Base-by-base conservation (phyloP, 345 rosid genomes). In the Eucalyptus marginata region DNA sequence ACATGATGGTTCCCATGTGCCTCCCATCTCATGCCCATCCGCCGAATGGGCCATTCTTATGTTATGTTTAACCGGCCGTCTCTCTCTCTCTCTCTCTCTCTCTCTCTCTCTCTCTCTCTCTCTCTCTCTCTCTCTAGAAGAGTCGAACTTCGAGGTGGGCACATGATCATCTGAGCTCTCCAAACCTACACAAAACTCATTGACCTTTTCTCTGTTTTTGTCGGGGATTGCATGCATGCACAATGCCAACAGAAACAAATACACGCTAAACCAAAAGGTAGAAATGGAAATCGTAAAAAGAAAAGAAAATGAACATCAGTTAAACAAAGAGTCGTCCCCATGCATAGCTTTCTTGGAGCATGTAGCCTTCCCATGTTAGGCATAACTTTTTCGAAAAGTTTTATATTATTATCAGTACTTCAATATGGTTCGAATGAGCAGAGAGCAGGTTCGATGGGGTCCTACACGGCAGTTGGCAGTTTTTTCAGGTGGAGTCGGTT, bases 401-500 rank as follows among this genome's bases (percentile, higher is more conserved):
- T 49, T n/a, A 50, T 50, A 43, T 51, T 18, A 3, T 76, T 86
- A 88, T 58, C 86, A 44, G 79, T 22, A 18, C 47, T 81, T 88
- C 87, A 86, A 47, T 50, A 33, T 36, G 81, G 44, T 20, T 76
- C 27, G 47, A 76, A 12, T 10, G 47, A 40, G 29, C 84, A 20
- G 15, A 76, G 29, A 40, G 14, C 36, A 66, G 86, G 86, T 84
- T 89, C 56, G 87, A 89, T 89, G 7, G 84, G 90, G 88, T 49
- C 44, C 64, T 44, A 40, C 49, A 7, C 44, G 90, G 90, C 89
- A 33, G 92, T 92, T 90, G 92, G 91, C 90, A 90, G 94, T 91
- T 93, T 91, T 91, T 91, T 89, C 90, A 13, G 94, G 94, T 92
- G 90, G 88, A 88, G 92, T 89, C 90, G 86, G 93, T 93, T 87